phyloP scores from a whole-genome alignment of 208 protist species.

The Trypanosoma mega region DNA sequence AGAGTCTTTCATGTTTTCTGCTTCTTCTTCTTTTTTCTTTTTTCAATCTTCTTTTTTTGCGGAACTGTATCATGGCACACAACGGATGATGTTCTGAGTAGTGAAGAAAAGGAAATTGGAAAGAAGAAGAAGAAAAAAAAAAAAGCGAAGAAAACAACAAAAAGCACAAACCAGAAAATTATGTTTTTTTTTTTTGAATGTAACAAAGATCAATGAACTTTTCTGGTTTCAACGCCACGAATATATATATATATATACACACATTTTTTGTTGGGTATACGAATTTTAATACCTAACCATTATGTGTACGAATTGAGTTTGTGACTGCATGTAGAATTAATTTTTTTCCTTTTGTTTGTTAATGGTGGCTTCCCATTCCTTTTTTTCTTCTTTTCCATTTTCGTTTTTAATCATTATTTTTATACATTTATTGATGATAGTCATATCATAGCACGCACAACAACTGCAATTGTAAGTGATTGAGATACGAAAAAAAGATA shows the following conservation, averaged over 20 bases:
- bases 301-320: too few relatives aligned
- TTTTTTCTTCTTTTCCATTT: too few relatives aligned
- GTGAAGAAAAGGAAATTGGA: too few relatives aligned
- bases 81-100: too few relatives aligned
- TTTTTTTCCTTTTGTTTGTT: conserved; percentile 1
- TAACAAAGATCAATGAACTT: too few relatives aligned
- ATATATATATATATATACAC: conserved; percentile 6
- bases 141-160: conserved; percentile 5
- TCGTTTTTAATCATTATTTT: conserved; percentile 20
- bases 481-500: not conserved
- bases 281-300: too few relatives aligned
- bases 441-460: not conserved
- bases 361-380: not conserved
- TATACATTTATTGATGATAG: not conserved
- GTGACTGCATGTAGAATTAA: not conserved
- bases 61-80: too few relatives aligned
- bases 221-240: not conserved
- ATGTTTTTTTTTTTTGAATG: too few relatives aligned
- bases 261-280: too few relatives aligned
- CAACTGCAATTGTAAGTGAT: not conserved
- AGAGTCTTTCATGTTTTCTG: too few relatives aligned
- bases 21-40: too few relatives aligned
- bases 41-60: too few relatives aligned
- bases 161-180: conserved; percentile 11
- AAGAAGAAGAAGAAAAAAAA: not conserved